Percentiles rank a stretch among this genome's conserved stretches.
These are phyloP conservation scores for Fusarium sp. DNA, from an alignment of 2,329 filamentous ascomycete species.

Conservation along the genomic window DNA sequence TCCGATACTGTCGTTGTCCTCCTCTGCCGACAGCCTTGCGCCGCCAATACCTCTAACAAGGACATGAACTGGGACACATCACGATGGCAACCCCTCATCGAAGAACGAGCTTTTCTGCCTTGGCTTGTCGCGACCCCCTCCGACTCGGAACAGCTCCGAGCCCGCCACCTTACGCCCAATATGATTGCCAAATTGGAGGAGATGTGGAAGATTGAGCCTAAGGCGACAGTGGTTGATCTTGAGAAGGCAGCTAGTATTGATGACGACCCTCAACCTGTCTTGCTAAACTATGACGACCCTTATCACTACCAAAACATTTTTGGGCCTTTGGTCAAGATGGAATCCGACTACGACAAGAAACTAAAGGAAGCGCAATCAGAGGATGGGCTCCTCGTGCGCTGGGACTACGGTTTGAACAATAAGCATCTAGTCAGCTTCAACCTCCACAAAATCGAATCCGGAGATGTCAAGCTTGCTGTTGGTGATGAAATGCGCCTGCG, in stretches of 20 bases:
- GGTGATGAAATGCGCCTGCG: constrained; percentile 98
- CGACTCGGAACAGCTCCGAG: constrained; percentile 95
- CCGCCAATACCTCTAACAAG: constrained; percentile 92
- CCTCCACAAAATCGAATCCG: constrained; percentile 94
- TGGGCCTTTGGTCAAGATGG: constrained; percentile 96
- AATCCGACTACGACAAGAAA: constrained; percentile 99
- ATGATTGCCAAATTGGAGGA: constrained; percentile 97
- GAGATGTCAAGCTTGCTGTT: constrained; percentile 96
- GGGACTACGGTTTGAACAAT: constrained; percentile 96
- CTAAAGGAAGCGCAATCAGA: constrained; percentile 98
- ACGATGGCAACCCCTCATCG: constrained; percentile 96
- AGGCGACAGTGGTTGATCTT: constrained; percentile 87
- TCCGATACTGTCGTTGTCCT: constrained; percentile 98
- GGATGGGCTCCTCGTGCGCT: constrained; percentile 91
- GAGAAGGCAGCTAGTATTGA: constrained; percentile 93
- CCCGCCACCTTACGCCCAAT: constrained; percentile 89
- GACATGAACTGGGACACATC: constrained; percentile 99
- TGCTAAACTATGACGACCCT: constrained; percentile 94
- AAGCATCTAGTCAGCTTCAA: constrained; percentile 97
- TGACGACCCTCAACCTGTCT: constrained; percentile 91
- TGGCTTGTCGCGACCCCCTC: constrained; percentile 93
- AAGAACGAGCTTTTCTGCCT: constrained; percentile 91
- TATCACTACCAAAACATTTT: constrained; percentile 99
- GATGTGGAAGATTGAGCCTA: constrained; percentile 96
- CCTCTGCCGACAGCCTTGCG: constrained; percentile 95